Conservation (phyloP, 2,329 filamentous ascomycete species). For the Colletotrichum neosansevieriae region DNA sequence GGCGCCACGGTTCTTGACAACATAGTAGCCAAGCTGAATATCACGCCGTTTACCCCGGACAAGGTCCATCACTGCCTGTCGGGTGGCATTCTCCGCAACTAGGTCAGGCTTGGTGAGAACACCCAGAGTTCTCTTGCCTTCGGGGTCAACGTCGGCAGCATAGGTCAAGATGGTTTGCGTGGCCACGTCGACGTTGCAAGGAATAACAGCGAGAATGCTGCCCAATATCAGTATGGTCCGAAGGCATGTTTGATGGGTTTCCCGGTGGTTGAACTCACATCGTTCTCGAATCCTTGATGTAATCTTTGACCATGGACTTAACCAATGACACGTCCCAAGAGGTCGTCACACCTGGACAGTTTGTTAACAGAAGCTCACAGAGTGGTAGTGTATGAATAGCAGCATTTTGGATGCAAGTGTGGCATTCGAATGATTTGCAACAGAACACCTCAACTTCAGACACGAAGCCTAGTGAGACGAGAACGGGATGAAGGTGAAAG, state of each 20-base stretch:
- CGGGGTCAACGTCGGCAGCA: constrained; percentile 53
- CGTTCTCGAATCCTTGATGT: constrained; percentile 60
- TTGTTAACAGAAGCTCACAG: constrained; percentile 42
- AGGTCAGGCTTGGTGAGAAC: constrained; percentile 62
- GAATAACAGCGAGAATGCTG: constrained; percentile 58
- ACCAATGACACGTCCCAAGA: constrained; percentile 32
- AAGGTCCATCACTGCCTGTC: constrained; percentile 37
- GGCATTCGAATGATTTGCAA: too few relatives aligned
- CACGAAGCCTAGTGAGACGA: too few relatives aligned
- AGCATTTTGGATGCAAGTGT: too few relatives aligned
- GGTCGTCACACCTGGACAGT: constrained; percentile 43
- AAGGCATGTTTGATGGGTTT: too few relatives aligned
- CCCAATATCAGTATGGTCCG: background rate
- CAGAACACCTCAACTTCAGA: too few relatives aligned
- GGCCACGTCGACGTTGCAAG: constrained; percentile 55
- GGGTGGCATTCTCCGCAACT: constrained; percentile 44
- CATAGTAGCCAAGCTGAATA: constrained; percentile 43
- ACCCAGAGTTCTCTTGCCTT: constrained; percentile 57
- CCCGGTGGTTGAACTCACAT: constrained; percentile 48
- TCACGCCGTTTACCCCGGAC: constrained; percentile 40
- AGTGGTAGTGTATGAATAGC: too few relatives aligned
- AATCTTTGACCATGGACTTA: constrained; percentile 49
- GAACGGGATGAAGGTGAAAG: too few relatives aligned
- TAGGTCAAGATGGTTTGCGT: constrained; percentile 56
- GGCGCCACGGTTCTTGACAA: constrained; percentile 44